phyloP scores from a whole-genome alignment of 805 yeast species.

The Priceomyces carsonii region DNA sequence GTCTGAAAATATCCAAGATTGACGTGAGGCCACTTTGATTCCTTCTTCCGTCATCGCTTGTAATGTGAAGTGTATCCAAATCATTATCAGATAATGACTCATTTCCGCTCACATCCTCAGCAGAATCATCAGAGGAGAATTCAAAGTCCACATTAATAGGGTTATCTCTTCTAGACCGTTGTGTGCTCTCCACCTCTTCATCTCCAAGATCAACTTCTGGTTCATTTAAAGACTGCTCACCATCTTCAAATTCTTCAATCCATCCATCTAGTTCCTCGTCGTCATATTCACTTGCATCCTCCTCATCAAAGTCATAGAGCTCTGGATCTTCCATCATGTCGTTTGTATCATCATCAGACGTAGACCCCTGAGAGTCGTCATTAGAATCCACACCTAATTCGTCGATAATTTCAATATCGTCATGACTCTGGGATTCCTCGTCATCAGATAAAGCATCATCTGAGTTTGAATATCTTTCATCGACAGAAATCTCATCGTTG shows the following conservation, averaged over 20 bases:
- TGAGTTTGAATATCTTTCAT: conserved; percentile 7
- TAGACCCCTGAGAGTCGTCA: conserved; percentile 29
- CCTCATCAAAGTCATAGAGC: conserved; percentile 20
- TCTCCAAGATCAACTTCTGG: conserved; percentile 16
- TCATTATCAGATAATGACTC: conserved; percentile 22
- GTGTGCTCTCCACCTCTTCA: conserved; percentile 11
- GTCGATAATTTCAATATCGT: conserved; percentile 37
- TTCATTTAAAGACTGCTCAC: conserved; percentile 15
- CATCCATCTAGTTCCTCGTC: conserved; percentile 39
- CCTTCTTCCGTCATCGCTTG: conserved; percentile 15
- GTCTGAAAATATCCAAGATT: conserved; percentile 27
- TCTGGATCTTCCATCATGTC: conserved; percentile 22
- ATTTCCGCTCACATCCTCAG: conserved; percentile 17
- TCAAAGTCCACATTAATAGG: conserved; percentile 12
- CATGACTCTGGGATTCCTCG: conserved; percentile 12
- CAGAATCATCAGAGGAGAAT: conserved; percentile 12
- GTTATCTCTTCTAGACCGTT: conserved; percentile 6
- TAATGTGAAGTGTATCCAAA: conserved; percentile 16
- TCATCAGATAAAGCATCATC: conserved; percentile 6
- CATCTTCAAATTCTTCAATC: conserved; percentile 40
- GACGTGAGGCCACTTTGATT: conserved; percentile 19
- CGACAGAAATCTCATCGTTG: conserved; percentile 18
- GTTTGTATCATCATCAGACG: conserved; percentile 24
- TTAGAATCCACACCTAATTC: conserved; percentile 30
- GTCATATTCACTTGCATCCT: conserved; percentile 30